Percentiles rank a stretch among this genome's conserved stretches.
Evolutionary conservation across 2,329 filamentous ascomycete species (phyloP).

Genomic region (Berkeleyomyces basicola): DNA sequence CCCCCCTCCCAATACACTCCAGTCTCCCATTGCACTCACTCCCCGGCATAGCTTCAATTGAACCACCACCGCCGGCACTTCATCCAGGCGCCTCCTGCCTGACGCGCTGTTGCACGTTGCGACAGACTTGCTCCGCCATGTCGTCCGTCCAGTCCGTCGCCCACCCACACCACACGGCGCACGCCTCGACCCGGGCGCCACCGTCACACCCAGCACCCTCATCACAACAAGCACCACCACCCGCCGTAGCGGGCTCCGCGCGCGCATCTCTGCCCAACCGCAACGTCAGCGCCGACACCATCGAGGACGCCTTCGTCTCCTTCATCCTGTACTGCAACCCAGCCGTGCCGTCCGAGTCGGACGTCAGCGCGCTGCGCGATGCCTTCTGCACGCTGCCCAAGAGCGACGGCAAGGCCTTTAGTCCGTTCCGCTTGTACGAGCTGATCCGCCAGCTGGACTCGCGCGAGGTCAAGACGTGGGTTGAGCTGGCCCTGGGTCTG

Average conservation of each 20-base stretch:
- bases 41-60: not conserved
- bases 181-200: not conserved
- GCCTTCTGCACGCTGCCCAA: slow-evolving; percentile 66
- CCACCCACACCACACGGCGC: not conserved
- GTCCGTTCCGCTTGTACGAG: slow-evolving; percentile 58
- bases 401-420: slow-evolving; percentile 77
- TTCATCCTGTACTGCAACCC: slow-evolving; percentile 92
- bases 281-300: slow-evolving; percentile 48
- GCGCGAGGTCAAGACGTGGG: slow-evolving; percentile 87
- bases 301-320: slow-evolving; percentile 66
- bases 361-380: slow-evolving; percentile 55
- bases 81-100: not conserved
- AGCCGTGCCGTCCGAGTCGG: slow-evolving; percentile 46
- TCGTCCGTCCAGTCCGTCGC: not conserved
- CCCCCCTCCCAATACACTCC: too few species aligned
- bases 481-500: slow-evolving; percentile 68
- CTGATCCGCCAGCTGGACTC: slow-evolving; percentile 62
- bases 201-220: not conserved
- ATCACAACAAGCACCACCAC: not conserved
- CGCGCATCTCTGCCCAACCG: slow-evolving; percentile 12
- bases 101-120: not conserved
- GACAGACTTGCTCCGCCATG: not conserved
- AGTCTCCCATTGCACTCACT: too few species aligned
- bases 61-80: not conserved
- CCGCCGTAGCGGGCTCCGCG: not conserved